Evolutionary conservation across 805 yeast species (phyloP).

Genomic region (Candida easanensis): DNA sequence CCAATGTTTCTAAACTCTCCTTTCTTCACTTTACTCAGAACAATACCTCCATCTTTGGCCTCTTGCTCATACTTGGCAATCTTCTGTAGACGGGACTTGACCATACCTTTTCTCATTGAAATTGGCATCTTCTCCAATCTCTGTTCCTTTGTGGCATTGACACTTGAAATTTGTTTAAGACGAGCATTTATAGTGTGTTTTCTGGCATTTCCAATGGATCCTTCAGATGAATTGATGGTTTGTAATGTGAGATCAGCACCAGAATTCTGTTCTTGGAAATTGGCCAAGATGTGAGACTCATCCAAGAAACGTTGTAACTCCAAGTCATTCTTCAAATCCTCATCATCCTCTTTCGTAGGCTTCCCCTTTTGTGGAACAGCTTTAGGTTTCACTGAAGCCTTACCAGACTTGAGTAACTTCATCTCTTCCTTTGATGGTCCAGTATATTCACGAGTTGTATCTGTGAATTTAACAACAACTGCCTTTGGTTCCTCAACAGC

Average conservation of each 20-base stretch:
- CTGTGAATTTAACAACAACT: slow-evolving; percentile 39
- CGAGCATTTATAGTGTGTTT: slow-evolving; percentile 61
- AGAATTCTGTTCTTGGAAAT: slow-evolving; percentile 28
- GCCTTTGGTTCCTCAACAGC: slow-evolving; percentile 12
- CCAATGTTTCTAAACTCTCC: slow-evolving; percentile 65
- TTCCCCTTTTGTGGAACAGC: slow-evolving; percentile 1
- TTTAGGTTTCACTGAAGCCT: slow-evolving; percentile 37
- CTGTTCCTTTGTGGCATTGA: slow-evolving; percentile 33
- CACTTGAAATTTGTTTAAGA: slow-evolving; percentile 44
- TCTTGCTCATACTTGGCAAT: slow-evolving; percentile 62
- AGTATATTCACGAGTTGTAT: slow-evolving; percentile 28
- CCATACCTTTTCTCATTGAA: slow-evolving; percentile 82
- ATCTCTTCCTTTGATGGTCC: slow-evolving; percentile 45
- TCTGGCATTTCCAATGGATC: slow-evolving; percentile 60
- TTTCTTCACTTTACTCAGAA: slow-evolving; percentile 68
- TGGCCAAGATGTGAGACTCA: slow-evolving; percentile 64
- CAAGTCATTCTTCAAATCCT: slow-evolving; percentile 66
- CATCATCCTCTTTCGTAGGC: slow-evolving; percentile 36
- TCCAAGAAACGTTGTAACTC: slow-evolving; percentile 65
- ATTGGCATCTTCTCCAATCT: slow-evolving; percentile 82
- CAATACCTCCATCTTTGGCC: slow-evolving; percentile 87
- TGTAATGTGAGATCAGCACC: slow-evolving; percentile 69
- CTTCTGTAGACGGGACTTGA: slow-evolving; percentile 50
- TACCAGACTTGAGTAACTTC: slow-evolving; percentile 56
- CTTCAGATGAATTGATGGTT: slow-evolving; percentile 46